A percentile compares a stretch with the other conserved stretches of the same genome.
Conservation (phyloP, 148 eudicot species). For the Dianthus caryophyllus region DNA sequence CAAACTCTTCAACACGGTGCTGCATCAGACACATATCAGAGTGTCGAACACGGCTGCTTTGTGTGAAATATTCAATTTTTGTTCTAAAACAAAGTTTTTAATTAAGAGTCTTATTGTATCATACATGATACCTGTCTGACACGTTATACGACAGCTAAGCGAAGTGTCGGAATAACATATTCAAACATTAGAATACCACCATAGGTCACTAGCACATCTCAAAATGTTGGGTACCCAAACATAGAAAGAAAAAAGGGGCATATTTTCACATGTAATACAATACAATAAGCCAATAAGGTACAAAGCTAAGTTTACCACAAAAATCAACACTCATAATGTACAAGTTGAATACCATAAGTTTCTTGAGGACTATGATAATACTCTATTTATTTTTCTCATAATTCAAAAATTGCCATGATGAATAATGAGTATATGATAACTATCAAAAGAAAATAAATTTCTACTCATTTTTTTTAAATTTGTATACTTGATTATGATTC, state of each 20-base stretch:
- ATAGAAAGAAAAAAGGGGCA: neutral
- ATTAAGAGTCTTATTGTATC: no score
- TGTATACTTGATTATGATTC: neutral
- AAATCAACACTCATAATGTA: constrained; percentile 22
- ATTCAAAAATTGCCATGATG: constrained; percentile 32
- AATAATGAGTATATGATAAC: constrained; percentile 16
- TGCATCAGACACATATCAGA: no score
- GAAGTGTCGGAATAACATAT: no score
- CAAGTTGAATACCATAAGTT: constrained; percentile 7
- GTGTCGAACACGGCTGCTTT: no score
- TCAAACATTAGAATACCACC: constrained; percentile 7
- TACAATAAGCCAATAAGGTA: no score
- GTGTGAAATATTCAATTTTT: no score
- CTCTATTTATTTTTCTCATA: neutral
- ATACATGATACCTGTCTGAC: no score
- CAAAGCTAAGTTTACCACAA: constrained; percentile 8
- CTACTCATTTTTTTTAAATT: constrained; percentile 1
- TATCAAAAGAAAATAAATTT: constrained; percentile 10
- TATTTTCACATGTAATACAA: neutral
- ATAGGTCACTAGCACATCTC: constrained; percentile 1
- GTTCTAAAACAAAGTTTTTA: no score
- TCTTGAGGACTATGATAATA: constrained; percentile 6
- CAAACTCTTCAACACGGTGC: no score
- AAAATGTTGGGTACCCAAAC: neutral
- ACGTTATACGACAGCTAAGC: no score